Evolutionary conservation across 1,284 basidiomycete genomes (phyloP), one percentile per base, ranked within the genome.

Genomic region (Ustilago xerochloae): DNA sequence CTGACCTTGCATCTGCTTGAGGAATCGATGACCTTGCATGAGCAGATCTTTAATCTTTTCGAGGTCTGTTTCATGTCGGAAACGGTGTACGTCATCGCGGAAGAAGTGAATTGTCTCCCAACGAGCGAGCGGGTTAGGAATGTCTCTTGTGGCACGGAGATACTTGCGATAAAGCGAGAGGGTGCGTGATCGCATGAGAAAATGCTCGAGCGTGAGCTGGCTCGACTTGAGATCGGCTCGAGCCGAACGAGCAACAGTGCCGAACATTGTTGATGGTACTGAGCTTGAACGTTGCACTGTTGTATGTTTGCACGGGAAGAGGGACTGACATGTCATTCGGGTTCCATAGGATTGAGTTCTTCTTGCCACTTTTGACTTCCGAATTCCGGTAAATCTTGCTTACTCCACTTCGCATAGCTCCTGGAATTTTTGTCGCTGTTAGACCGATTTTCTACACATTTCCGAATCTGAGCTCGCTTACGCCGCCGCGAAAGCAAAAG

Each of bases 51-150:
- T 73, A 53, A 73, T 76, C 22, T 33, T 49, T 32, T 66, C 70
- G 12, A 73, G 53, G 22, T 76, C 68, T 22, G 59, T 69, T 41
- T 65, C 70, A 35, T 73, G 47, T 1, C 57, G 67, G 38, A 60
- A 65, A 26, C 62, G 54, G n/a, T 73, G 61, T 3, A 76, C 59
- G 41, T 76, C 74, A 16, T 67, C 55, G 2, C 72, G 63, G 47
- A 75, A 75, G 55, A 71, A 81, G 10, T 77, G 60, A 18, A 81
- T 73, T 5, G 79, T 80, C 52, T 81, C 79, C 55, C 78, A 65
- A 12, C 79, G 64, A 7, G 79, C 79, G 1, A 55, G 15, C 6
- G 79, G 79, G 24, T 81, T 78, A 2, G 78, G 73, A 15, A 81
- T 81, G 57, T 75, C 70, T 30, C 79, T 43, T 3, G 79, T 72